phyloP scores from a whole-genome alignment of 2,329 filamentous ascomycete genomes.

The Endoconidiophora polonica region DNA sequence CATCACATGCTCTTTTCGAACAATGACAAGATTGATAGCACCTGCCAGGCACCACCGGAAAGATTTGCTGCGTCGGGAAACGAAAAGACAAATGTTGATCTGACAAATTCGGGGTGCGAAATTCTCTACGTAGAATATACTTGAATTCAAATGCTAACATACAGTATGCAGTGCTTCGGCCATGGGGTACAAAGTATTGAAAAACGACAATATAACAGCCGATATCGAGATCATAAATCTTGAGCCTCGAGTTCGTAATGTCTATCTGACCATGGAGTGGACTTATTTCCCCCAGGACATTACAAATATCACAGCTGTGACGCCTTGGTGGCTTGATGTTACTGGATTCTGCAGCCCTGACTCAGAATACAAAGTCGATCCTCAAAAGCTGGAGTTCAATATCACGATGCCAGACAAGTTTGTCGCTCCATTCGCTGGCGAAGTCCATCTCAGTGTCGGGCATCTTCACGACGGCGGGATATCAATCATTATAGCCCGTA shows the following conservation, averaged over 20 bases:
- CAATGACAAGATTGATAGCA: neutral
- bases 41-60: neutral
- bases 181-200: constrained; percentile 15
- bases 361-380: constrained; percentile 12
- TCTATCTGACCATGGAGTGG: constrained; percentile 15
- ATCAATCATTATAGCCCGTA: neutral
- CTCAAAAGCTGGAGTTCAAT: neutral
- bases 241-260: constrained; percentile 7
- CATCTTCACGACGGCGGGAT: constrained; percentile 7
- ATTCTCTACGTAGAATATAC: too few species aligned
- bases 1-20: constrained; percentile 14
- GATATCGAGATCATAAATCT: constrained; percentile 16
- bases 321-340: constrained; percentile 17
- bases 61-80: constrained; percentile 16
- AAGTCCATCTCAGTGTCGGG: neutral
- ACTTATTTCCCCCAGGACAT: constrained; percentile 14
- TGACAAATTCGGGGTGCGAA: constrained; percentile 15
- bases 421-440: neutral
- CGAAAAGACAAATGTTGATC: constrained; percentile 14
- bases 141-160: too few species aligned
- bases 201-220: constrained; percentile 9
- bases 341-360: constrained; percentile 15
- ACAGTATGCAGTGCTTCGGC: neutral
- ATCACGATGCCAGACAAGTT: neutral
- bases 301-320: constrained; percentile 7